These are phyloP conservation scores for Salinomyces thailandicus DNA, from an alignment of 2,329 filamentous ascomycete species.

Conservation along the genomic window DNA sequence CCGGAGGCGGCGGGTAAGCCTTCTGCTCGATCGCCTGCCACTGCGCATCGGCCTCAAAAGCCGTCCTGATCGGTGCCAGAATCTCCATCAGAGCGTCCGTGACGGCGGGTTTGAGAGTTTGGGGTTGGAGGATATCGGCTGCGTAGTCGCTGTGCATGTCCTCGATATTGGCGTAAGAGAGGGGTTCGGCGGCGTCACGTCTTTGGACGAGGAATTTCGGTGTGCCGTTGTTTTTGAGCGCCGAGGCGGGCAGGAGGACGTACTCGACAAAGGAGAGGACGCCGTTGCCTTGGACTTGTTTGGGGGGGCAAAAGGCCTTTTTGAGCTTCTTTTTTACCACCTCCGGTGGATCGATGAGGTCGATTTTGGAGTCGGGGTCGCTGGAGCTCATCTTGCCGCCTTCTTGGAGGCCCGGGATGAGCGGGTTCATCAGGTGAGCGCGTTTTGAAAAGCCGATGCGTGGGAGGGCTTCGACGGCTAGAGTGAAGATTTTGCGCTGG, in stretches of 20 bases:
- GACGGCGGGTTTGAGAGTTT: conserved; percentile 77
- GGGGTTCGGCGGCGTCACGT: conserved; percentile 55
- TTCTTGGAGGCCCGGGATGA: conserved; percentile 69
- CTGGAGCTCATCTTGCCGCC: conserved; percentile 71
- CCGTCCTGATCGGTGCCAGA: conserved; percentile 64
- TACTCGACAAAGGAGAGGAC: conserved; percentile 77
- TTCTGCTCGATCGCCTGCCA: conserved; percentile 70
- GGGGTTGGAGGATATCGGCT: conserved; percentile 59
- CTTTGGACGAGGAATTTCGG: conserved; percentile 57
- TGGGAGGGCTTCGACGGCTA: conserved; percentile 75
- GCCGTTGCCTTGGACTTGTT: conserved; percentile 73
- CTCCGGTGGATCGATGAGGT: conserved; percentile 73
- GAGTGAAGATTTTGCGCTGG: conserved; percentile 79
- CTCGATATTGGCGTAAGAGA: conserved; percentile 68
- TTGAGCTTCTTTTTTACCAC: conserved; percentile 69
- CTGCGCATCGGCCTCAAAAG: conserved; percentile 58
- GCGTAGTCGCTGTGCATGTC: conserved; percentile 70
- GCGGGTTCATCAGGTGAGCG: conserved; percentile 69
- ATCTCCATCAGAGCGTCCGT: conserved; percentile 62
- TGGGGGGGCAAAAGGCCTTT: conserved; percentile 71
- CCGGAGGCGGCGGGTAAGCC: conserved; percentile 66
- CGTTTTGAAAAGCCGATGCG: conserved; percentile 74
- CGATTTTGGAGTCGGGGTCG: conserved; percentile 75
- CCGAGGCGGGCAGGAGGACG: conserved; percentile 68
- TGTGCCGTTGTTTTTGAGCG: conserved; percentile 44